Conservation (phyloP, 306 rosid genomes). For the Rosa persica region DNA sequence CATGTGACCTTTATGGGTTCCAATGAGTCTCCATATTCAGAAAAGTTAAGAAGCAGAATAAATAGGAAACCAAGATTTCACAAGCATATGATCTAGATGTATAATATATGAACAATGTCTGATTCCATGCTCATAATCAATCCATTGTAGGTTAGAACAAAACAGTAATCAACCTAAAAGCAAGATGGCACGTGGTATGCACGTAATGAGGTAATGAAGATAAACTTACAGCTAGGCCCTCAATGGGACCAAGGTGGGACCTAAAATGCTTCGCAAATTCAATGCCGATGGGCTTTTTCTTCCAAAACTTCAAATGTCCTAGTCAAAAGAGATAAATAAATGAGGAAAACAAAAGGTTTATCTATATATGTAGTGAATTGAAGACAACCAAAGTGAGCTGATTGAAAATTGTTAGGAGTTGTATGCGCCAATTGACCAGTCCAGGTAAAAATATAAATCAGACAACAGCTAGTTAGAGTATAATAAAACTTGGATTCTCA, state of each 20-base stretch:
- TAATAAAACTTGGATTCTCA: not conserved
- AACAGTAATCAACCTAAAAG: slow-evolving; percentile 21
- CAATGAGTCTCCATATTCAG: not conserved
- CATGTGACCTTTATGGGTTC: not conserved
- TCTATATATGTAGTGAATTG: not conserved
- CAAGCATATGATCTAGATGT: not conserved
- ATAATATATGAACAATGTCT: not conserved
- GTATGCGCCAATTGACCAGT: not conserved
- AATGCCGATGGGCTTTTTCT: slow-evolving; percentile 80
- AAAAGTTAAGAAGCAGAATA: not conserved
- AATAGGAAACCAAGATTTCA: not conserved
- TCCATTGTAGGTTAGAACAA: slow-evolving; percentile 8
- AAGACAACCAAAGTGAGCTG: not conserved
- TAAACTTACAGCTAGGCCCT: slow-evolving; percentile 79
- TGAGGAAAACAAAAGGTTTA: not conserved
- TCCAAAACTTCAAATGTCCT: slow-evolving; percentile 99
- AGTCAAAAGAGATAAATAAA: slow-evolving; percentile 2
- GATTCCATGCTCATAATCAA: slow-evolving; percentile 14
- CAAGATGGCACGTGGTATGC: too few species aligned
- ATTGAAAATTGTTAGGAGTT: not conserved
- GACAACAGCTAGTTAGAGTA: not conserved
- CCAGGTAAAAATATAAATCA: not conserved
- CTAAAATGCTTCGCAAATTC: slow-evolving; percentile 98
- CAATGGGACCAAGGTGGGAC: slow-evolving; percentile 97
- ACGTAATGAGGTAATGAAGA: not conserved